These are phyloP conservation scores for Saraca asoca DNA, from an alignment of 331 rosid genomes.

Conservation along the genomic window DNA sequence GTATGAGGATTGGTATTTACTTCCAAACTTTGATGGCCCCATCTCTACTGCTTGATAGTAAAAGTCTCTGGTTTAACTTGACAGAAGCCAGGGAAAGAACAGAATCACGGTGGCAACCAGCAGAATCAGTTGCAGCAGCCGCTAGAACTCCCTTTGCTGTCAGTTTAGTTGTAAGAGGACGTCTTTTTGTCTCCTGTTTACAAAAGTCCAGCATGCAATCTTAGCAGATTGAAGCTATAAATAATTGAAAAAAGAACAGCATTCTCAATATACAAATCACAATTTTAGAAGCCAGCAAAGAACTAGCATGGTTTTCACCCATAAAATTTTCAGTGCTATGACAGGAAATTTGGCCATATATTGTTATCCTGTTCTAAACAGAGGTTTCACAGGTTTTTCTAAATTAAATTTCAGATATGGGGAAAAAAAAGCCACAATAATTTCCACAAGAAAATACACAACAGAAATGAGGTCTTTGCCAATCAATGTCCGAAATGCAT, in stretches of 20 bases:
- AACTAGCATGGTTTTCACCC: not conserved
- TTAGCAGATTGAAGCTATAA: conserved; percentile 23
- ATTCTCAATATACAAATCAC: not conserved
- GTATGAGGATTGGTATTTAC: conserved; percentile 42
- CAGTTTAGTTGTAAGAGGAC: conserved; percentile 67
- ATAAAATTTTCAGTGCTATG: not conserved
- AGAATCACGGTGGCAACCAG: conserved; percentile 94
- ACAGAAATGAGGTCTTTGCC: too few species aligned
- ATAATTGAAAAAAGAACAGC: conserved; percentile 8
- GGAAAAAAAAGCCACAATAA: not conserved
- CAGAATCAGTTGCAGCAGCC: conserved; percentile 92
- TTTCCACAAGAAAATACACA: not conserved
- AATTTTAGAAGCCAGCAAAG: conserved; percentile 3
- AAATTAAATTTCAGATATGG: not conserved
- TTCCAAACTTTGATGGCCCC: conserved; percentile 98
- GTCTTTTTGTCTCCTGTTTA: conserved; percentile 76
- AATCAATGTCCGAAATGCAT: too few species aligned
- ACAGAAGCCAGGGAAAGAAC: conserved; percentile 80
- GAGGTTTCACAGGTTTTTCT: too few species aligned
- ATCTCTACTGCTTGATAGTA: conserved; percentile 87
- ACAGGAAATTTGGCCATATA: conserved; percentile 9
- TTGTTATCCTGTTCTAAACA: not conserved
- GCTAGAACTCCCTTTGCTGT: conserved; percentile 80
- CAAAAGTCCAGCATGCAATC: conserved; percentile 6
- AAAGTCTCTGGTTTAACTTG: conserved; percentile 87